Base-by-base conservation (phyloP, 768 basidiomycete genomes). In the Boletus sensibilis region DNA sequence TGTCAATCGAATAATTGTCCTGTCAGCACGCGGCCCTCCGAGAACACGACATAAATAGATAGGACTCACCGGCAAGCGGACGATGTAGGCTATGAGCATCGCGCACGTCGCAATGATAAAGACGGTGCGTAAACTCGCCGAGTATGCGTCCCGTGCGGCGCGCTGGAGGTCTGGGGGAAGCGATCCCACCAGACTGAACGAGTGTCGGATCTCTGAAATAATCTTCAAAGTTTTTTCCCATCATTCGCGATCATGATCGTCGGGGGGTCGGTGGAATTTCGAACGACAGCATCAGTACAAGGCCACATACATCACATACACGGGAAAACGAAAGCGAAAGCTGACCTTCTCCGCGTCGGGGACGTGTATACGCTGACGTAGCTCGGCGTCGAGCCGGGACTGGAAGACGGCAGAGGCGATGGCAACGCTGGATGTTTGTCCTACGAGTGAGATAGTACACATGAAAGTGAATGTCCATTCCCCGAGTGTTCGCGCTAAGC, bases 391-490 rank as follows among this genome's bases (percentile, higher is more conserved):
- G 7, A 64, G 55, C 8, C 34, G 52, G 18, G 49, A 60, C 33
- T 61, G 54, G 35, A 65, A 64, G 14, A 65, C 39, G 16, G 63
- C 63, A 18, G 53, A 65, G 1, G 56, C 45, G 25, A 61, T 50
- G n/a, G 59, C 63, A 13, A 64, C 40, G 9, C 59, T 44, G 5
- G 47, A 52, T 7, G 48, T 37, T 51, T 61, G 63, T 3, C 63
- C 63, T 64, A 10, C 18, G 9, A 43, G 14, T 20, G 34, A 27
- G 20, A 21, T 21, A 20, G 31, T 21, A 16, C 5, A 33, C 20
- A 16, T 11, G 33, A 50, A 50, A 11, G n/a, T 50, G 5, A 50
- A 21, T 2, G 23, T 35, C 21, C 27, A 18, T 29, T 44, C 5
- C 4, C 29, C 18, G 20, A 46, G 39, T 1, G 18, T 33, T 16